Base-by-base conservation (phyloP, 345 rosid species). In the Cardamine chenopodiifolia region DNA sequence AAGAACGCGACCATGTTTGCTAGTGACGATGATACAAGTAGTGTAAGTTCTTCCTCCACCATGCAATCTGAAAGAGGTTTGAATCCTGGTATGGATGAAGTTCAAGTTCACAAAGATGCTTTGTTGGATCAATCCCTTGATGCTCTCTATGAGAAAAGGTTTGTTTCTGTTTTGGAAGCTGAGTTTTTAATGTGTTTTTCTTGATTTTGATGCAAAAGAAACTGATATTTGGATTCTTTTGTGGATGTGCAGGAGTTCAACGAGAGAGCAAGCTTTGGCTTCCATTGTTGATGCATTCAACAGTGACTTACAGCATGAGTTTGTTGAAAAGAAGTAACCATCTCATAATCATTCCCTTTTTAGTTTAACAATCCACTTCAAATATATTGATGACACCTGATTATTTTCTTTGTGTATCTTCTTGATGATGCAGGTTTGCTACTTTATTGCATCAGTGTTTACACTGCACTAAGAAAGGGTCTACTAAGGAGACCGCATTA, bases 101-200 rank as follows among this genome's bases (percentile, higher is more conserved):
- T 83, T 66, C 85, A 85, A 52, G 18, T 89, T 62, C 85, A 83
- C 50, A 88, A 85, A 76, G 97, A 90, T 81, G 75, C 65, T 74
- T 66, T 86, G 70, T 77, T 95, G 25, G 97, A 90, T 62, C 85
- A 87, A 80, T 89, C 97, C 71, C 82, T 95, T 2, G 99, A 95
- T 83, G 92, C 89, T 74, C 77, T 91, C 45, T 91, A 72, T 39
- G 97, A 89, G 83, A 92, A 89, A 76, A 85, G 97, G 98, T 87
- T 15, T 12, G 8, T 20, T 61, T 58, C 53, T 28, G 0, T 28
- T 19, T 35, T 39, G 0, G 6, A 4, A 5, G 9, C 58, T 6
- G 32, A 6, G n/a, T 14, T 15, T 4, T 23, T 23, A 23, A 3
- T 34, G 8, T 67, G 32, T 18, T 48, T 47, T 19, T 7, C 26